Evolutionary conservation across 805 yeast species (phyloP).

Genomic region (Tetrapisispora iriomotensis): DNA sequence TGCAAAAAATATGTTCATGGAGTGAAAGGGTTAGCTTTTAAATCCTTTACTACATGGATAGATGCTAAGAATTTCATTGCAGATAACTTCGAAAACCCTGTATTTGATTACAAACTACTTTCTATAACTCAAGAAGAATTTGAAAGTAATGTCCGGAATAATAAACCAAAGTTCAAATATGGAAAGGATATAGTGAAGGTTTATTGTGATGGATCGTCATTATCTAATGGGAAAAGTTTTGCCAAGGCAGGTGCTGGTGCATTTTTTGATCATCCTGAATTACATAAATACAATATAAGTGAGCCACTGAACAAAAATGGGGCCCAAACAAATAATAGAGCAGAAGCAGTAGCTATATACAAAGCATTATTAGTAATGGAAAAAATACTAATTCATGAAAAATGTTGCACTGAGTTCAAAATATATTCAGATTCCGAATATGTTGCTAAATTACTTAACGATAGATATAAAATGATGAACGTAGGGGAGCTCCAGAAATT

Average conservation of each 20-base stretch:
- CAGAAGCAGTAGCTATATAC: slow-evolving; percentile 63
- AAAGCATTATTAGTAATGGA: slow-evolving; percentile 43
- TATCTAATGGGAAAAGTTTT: slow-evolving; percentile 42
- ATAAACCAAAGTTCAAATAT: not conserved
- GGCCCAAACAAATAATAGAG: slow-evolving; percentile 65
- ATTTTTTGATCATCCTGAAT: slow-evolving; percentile 47
- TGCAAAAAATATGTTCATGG: slow-evolving; percentile 26
- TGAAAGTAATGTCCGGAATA: not conserved
- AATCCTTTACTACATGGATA: slow-evolving; percentile 30
- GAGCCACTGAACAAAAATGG: slow-evolving; percentile 38
- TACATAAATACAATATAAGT: slow-evolving; percentile 34
- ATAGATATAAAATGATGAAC: slow-evolving; percentile 42
- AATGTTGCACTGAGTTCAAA: slow-evolving; percentile 23
- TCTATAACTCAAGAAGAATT: slow-evolving; percentile 12
- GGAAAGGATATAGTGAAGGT: slow-evolving; percentile 19
- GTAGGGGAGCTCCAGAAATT: slow-evolving; percentile 35
- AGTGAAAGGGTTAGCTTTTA: slow-evolving; percentile 33
- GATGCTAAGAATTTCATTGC: slow-evolving; percentile 30
- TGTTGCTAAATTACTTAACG: slow-evolving; percentile 43
- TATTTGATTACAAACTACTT: slow-evolving; percentile 15
- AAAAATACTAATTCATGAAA: slow-evolving; percentile 12
- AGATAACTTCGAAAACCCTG: slow-evolving; percentile 3
- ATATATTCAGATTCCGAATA: slow-evolving; percentile 69
- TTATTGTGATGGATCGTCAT: slow-evolving; percentile 73
- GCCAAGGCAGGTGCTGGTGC: slow-evolving; percentile 60